Conservation (phyloP, 176 grass and related monocot species). For the Pharus latifolius region DNA sequence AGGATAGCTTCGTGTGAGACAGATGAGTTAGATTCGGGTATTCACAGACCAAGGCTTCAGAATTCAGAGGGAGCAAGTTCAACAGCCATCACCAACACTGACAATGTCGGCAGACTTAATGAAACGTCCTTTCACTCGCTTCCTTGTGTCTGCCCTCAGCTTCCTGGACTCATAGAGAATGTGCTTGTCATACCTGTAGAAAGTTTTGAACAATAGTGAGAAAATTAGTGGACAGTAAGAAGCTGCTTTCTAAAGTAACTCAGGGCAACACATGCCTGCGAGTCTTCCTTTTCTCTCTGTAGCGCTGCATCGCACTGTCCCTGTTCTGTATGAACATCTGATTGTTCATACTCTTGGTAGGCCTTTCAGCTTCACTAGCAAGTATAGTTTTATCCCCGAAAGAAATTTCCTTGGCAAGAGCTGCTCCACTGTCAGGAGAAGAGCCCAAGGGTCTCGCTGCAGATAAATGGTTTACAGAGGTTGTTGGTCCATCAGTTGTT, state of each 20-base stretch:
- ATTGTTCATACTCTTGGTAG: not conserved
- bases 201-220: not conserved
- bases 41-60: slow-evolving; percentile 4
- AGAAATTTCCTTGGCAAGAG: slow-evolving; percentile 18
- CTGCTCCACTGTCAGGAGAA: not conserved
- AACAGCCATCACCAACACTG: slow-evolving; percentile 14
- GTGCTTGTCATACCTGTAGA: slow-evolving; percentile 45
- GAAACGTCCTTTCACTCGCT: slow-evolving; percentile 40
- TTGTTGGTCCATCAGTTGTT: slow-evolving; percentile 9
- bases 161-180: slow-evolving; percentile 52
- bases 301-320: slow-evolving; percentile 45
- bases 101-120: slow-evolving; percentile 17
- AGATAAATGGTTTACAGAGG: not conserved
- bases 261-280: slow-evolving; percentile 17
- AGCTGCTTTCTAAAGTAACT: not conserved
- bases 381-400: slow-evolving; percentile 5
- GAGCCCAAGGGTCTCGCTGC: not conserved
- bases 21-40: not conserved
- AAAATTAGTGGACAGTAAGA: not conserved
- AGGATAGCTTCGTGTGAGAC: not conserved
- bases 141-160: slow-evolving; percentile 44
- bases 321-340: slow-evolving; percentile 27
- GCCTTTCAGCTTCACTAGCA: not conserved
- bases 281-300: slow-evolving; percentile 50
- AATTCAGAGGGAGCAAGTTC: not conserved